Evolutionary conservation across 257 asterid genomes (phyloP).

Genomic region (Solanum clarkiae): DNA sequence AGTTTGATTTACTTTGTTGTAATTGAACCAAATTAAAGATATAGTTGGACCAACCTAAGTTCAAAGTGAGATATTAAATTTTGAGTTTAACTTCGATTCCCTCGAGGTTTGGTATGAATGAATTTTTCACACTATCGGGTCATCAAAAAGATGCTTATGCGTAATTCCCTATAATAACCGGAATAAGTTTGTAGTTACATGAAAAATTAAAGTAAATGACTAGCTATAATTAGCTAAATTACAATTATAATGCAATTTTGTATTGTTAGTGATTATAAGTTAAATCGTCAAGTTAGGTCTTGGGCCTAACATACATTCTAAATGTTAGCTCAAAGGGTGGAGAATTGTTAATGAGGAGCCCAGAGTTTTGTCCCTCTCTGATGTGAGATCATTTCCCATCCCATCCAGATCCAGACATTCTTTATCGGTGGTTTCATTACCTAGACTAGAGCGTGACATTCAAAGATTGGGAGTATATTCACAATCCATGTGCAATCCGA

Average conservation of each 20-base stretch:
- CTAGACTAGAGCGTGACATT: no score
- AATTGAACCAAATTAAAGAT: not conserved
- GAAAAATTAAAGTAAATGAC: not conserved
- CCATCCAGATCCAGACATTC: no score
- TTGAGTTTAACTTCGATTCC: not conserved
- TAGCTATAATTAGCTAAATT: not conserved
- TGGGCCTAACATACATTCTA: no score
- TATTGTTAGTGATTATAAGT: not conserved
- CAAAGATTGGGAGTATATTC: no score
- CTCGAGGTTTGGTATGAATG: not conserved
- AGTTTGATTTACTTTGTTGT: not conserved
- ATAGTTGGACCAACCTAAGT: conserved; percentile 15
- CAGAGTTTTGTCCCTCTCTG: no score
- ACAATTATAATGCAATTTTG: not conserved
- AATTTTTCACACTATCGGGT: not conserved
- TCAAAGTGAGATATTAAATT: not conserved
- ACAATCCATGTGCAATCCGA: no score
- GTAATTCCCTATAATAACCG: no score
- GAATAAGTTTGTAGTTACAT: no score
- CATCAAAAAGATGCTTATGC: not conserved
- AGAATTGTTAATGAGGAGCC: no score
- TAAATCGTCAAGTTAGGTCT: not conserved
- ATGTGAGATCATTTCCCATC: no score
- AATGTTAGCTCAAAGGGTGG: no score
- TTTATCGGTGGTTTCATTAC: no score